phyloP scores from a whole-genome alignment of 2,329 filamentous ascomycete species.

The Fusarium falciforme region DNA sequence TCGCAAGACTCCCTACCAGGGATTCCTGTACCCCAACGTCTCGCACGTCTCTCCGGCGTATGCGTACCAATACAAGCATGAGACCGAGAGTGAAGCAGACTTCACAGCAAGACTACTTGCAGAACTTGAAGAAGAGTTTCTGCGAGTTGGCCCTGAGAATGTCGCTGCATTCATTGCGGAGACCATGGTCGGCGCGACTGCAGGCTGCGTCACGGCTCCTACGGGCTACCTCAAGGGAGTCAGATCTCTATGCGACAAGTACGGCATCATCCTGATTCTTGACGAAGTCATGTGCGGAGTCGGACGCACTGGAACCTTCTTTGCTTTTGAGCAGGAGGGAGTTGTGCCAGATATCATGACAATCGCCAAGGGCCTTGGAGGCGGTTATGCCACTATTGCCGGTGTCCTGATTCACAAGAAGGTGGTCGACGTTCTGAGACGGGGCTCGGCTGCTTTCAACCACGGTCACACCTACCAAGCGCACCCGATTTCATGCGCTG shows the following conservation, averaged over 20 bases:
- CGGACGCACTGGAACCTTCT: slow-evolving; percentile 68
- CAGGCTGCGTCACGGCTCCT: slow-evolving; percentile 62
- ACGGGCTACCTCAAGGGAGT: slow-evolving; percentile 63
- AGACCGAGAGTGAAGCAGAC: slow-evolving; percentile 10
- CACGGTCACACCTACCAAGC: slow-evolving; percentile 68
- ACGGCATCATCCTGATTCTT: slow-evolving; percentile 62
- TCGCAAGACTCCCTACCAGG: slow-evolving; percentile 28
- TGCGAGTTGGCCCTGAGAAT: slow-evolving; percentile 54
- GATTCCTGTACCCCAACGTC: slow-evolving; percentile 34
- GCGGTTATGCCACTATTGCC: slow-evolving; percentile 67
- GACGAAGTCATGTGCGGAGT: slow-evolving; percentile 75
- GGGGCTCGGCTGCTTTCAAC: slow-evolving; percentile 52
- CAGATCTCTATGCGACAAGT: slow-evolving; percentile 60
- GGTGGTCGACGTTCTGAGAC: slow-evolving; percentile 20
- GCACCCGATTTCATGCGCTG: slow-evolving; percentile 52
- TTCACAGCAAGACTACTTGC: slow-evolving; percentile 16
- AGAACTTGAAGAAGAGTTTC: slow-evolving; percentile 58
- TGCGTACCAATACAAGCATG: slow-evolving; percentile 14
- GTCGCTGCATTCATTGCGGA: slow-evolving; percentile 58
- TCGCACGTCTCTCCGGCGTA: slow-evolving; percentile 29
- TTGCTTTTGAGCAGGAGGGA: slow-evolving; percentile 64
- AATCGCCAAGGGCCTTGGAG: slow-evolving; percentile 69
- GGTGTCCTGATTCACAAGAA: slow-evolving; percentile 62
- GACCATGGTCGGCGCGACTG: slow-evolving; percentile 58
- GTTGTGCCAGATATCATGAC: slow-evolving; percentile 66